Base-by-base conservation (phyloP, 805 yeast genomes). In the Candida peoriensis region DNA sequence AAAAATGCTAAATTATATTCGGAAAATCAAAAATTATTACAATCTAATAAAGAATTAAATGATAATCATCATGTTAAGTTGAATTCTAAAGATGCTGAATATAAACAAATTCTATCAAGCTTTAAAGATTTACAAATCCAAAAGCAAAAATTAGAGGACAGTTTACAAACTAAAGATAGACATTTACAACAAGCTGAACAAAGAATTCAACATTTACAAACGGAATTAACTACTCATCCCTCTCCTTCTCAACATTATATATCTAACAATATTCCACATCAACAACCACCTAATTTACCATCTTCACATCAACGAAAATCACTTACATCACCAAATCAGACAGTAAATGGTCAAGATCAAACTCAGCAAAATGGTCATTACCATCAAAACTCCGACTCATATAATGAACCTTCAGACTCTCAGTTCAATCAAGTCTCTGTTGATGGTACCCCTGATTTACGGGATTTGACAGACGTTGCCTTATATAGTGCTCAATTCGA, bases 381-480 rank as follows among this genome's bases (percentile, higher is more conserved):
- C n/a, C n/a, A n/a, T n/a, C n/a, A n/a, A n/a, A n/a, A n/a, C n/a
- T n/a, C n/a, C n/a, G n/a, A n/a, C n/a, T n/a, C n/a, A n/a, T n/a
- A n/a, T n/a, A n/a, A n/a, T n/a, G n/a, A n/a, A n/a, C n/a, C n/a
- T 17, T 16, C 10, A n/a, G n/a, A n/a, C n/a, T n/a, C n/a, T n/a
- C n/a, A n/a, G n/a, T 19, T 25, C n/a, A 28, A 17, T n/a, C 22
- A 25, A 24, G 29, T 40, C 11, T 39, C 48, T 9, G 32, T 21
- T 8, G 38, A 33, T 35, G 58, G 56, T n/a, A 53, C 58, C 1
- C 57, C 58, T 16, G 58, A 52, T 41, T 35, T 53, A 14, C 45
- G 52, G 32, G 57, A 53, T 35, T 36, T 53, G 28, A 37, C 52
- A 4, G 52, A 46, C 24, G 43, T 41, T 31, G 54, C 58, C 12